These are phyloP conservation scores for Lodderomyces beijingensis DNA, from an alignment of 1,139 yeast species.

Conservation along the genomic window DNA sequence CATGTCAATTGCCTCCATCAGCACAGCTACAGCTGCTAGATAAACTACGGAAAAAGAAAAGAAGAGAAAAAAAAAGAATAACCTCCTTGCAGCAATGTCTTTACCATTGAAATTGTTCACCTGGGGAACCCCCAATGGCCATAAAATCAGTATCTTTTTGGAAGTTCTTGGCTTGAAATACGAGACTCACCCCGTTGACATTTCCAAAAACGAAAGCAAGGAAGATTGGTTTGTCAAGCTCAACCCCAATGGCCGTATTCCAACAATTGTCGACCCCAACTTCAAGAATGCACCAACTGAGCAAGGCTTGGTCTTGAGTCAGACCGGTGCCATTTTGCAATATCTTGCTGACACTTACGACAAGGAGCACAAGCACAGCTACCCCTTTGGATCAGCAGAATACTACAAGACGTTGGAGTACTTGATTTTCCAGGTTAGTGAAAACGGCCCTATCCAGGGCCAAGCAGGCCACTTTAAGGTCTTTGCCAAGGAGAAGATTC, in stretches of 20 bases:
- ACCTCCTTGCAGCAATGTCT: conserved; percentile 6
- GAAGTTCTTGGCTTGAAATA: conserved; percentile 47
- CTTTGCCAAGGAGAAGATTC: conserved; percentile 45
- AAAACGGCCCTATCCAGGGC: conserved; percentile 60
- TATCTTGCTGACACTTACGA: conserved; percentile 58
- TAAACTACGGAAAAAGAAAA: neutral
- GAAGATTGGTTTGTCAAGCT: conserved; percentile 49
- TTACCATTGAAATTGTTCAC: conserved; percentile 29
- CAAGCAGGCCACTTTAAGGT: conserved; percentile 47
- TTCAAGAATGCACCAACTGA: neutral
- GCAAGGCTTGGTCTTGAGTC: conserved; percentile 43
- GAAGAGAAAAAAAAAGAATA: neutral
- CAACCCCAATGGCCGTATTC: conserved; percentile 63
- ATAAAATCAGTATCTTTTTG: conserved; percentile 44
- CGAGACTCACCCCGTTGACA: conserved; percentile 39
- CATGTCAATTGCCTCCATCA: neutral
- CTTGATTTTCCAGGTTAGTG: conserved; percentile 54
- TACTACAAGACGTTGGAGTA: conserved; percentile 52
- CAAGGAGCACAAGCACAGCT: conserved; percentile 46
- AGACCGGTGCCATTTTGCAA: conserved; percentile 55
- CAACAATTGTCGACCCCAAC: conserved; percentile 46
- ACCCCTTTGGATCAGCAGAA: conserved; percentile 36
- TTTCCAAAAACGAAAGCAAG: conserved; percentile 40
- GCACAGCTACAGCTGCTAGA: neutral
- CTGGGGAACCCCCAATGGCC: conserved; percentile 54